A percentile compares a stretch with the other conserved stretches of the same genome.
phyloP scores from a whole-genome alignment of 352 stramenopile genomes.

The Globisporangium echinulatum region DNA sequence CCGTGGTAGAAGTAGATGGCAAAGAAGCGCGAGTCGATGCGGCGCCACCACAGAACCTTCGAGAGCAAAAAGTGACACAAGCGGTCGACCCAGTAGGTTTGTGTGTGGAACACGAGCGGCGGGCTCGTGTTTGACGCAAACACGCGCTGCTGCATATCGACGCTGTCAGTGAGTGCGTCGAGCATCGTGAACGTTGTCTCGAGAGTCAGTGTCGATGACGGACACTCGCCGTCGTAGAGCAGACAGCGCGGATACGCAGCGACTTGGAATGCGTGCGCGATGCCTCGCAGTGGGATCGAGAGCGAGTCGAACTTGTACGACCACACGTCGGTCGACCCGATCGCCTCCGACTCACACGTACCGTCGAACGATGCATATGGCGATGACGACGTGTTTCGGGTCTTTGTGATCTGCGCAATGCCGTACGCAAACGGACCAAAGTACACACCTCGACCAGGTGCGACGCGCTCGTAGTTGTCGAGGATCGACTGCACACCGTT shows the following conservation, averaged over 20 bases:
- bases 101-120: conserved; percentile 9
- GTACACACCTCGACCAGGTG: conserved; percentile 22
- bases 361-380: neutral
- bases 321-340: conserved; percentile 12
- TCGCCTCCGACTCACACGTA: neutral
- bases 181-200: conserved; percentile 26
- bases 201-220: conserved; percentile 10
- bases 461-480: conserved; percentile 15
- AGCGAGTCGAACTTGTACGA: conserved; percentile 35
- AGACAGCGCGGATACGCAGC: conserved; percentile 3
- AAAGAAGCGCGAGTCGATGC: conserved; percentile 18
- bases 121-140: neutral
- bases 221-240: conserved; percentile 5
- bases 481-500: conserved; percentile 13
- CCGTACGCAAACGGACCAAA: conserved; percentile 46
- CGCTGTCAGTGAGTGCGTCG: conserved; percentile 18
- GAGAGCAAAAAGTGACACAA: conserved; percentile 17
- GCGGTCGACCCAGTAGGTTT: conserved; percentile 24
- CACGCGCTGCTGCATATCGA: neutral
- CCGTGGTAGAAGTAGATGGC: conserved; percentile 15
- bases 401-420: conserved; percentile 18
- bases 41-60: conserved; percentile 10
- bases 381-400: neutral
- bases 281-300: conserved; percentile 14
- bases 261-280: conserved; percentile 5